Evolutionary conservation across 2,329 filamentous ascomycete species (phyloP), one percentile per base, ranked within the genome.

Genomic region (Fusarium chuoi): DNA sequence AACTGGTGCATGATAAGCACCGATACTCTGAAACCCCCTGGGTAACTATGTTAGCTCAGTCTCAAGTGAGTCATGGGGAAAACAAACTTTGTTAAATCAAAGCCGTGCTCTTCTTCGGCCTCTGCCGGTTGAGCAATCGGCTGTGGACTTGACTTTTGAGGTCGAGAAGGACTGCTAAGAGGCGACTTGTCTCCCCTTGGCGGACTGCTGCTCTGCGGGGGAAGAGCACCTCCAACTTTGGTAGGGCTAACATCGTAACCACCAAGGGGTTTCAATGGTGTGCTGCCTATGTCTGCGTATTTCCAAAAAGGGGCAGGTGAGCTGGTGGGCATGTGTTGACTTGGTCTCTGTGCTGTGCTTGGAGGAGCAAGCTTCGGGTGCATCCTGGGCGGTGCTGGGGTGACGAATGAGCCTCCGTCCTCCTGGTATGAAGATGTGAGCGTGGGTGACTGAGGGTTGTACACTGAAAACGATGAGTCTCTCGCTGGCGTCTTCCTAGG

Each of bases 271-370:
- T 86, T 85, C 60, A 93, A 84, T 4, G 93, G 93, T 5, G 93
- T 95, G 81, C 91, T 94, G 33, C 89, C 89, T 67, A 94, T 89
- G 74, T 95, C 93, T 45, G 93, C 91, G 81, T 93, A 96, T 81
- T 94, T 95, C 94, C 94, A 97, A 82, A 97, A 96, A 1, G 94
- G 93, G 2, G 94, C 94, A 0, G 94, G 94, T 38, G 93, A 95
- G 76, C 92, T 94, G 51, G 94, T 95, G 39, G 94, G 93, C 89
- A 96, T 94, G 81, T 94, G 94, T 78, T 95, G 93, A 79, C 93
- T 95, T 15, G 94, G 94, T 62, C 93, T 87, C 79, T 95, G 93
- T 10, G 93, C 90, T 11, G 94, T 96, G 78, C 92, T 95, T 0
- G 94, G 93, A 36, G 94, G 94, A 3, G 92, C 93, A 45, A 96